phyloP scores from a whole-genome alignment of 495 filamentous ascomycete genomes.

The Talaromyces adpressus region DNA sequence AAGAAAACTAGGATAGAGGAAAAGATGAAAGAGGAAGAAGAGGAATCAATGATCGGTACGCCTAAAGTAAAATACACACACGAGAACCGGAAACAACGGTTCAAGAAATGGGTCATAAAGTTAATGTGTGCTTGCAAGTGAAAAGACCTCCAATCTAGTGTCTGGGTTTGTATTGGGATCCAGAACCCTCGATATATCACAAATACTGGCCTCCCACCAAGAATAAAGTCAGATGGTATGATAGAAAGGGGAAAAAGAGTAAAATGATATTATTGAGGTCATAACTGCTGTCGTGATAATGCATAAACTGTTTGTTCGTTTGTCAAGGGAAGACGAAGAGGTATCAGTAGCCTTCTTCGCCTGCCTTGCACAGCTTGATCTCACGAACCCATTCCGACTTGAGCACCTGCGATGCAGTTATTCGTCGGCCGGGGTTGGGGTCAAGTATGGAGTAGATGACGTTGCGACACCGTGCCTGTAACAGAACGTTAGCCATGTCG shows the following conservation, averaged over 20 bases:
- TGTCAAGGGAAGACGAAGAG: constrained; percentile 4
- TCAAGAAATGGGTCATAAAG: constrained; percentile 3
- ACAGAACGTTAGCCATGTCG: constrained; percentile 1
- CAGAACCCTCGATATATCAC: not conserved
- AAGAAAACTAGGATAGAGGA: not conserved
- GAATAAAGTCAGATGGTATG: constrained; percentile 2
- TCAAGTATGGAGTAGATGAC: constrained; percentile 98
- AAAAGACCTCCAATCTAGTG: constrained; percentile 8
- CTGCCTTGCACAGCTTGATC: constrained; percentile 92
- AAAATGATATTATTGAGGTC: constrained; percentile 6
- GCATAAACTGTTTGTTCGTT: not conserved
- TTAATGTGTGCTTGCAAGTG: not conserved
- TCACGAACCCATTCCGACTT: constrained; percentile 98
- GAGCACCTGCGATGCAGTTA: constrained; percentile 92
- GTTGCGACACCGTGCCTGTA: constrained; percentile 89
- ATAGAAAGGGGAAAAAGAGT: constrained; percentile 19
- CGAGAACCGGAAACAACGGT: constrained; percentile 1
- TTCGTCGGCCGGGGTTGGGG: constrained; percentile 82
- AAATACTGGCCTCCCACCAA: not conserved
- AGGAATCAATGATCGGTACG: constrained; percentile 2
- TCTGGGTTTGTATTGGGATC: not conserved
- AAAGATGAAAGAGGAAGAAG: not conserved
- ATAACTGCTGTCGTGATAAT: constrained; percentile 6
- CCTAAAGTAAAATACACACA: constrained; percentile 3
- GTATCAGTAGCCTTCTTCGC: constrained; percentile 74